Evolutionary conservation across 1,284 basidiomycete genomes (phyloP), one percentile per base, ranked within the genome.

Genomic region (Rhizoctonia solani): DNA sequence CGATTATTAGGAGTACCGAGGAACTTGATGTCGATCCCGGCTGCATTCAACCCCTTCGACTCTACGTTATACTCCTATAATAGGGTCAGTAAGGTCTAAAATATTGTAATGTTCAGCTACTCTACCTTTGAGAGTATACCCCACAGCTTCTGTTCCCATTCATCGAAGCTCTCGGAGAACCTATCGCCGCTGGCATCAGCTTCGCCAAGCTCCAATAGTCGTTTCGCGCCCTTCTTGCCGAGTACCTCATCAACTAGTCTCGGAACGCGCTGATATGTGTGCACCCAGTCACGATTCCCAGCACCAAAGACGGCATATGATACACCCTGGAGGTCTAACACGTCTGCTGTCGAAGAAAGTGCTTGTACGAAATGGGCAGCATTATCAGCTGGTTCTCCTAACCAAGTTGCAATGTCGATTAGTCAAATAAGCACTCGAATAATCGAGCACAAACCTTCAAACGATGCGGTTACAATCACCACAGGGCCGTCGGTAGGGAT

Each of bases 281-380:
- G 72, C 23, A 77, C 78, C 83, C 83, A 85, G 71, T 84, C 83
- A 59, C 77, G 78, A 73, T 84, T 82, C 6, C 83, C 83, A 54
- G 81, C 82, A 0, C 83, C 83, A 69, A 85, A 84, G 30, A 85
- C 81, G 4, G 79, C 79, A 70, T 77, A 85, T 37, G 76, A 75
- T 23, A 82, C 77, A 41, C 77, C 77, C 8, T 73, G 72, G 44
- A 81, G 73, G 69, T 76, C 74, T 2, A 53, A 27, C 3, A 54
- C 46, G 3, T 79, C 72, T 65, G 71, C 75, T 69, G 52, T n/a
- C 59, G 68, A 19, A 25, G 74, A 73, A 32, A 84, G 69, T 77
- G 79, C 80, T 54, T 80, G 77, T 23, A 83, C 76, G 71, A 83
- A 83, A 55, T 77, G 77, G 4, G 77, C 77, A 0, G 82, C 82